phyloP scores from a whole-genome alignment of 2,329 filamentous ascomycete species.

The Lasiodiplodia sp. region DNA sequence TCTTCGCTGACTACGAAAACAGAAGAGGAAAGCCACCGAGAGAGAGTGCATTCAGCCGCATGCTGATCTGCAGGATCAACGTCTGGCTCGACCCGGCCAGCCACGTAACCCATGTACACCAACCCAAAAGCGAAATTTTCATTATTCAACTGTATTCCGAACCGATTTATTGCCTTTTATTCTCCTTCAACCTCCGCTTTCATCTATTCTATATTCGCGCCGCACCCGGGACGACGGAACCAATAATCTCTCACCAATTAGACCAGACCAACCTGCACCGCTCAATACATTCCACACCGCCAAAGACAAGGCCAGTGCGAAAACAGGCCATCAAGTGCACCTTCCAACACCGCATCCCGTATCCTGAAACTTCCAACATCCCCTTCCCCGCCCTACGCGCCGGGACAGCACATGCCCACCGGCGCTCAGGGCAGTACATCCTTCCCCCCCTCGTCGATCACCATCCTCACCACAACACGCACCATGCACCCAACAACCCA shows the following conservation, averaged over 20 bases:
- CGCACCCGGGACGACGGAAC: background rate
- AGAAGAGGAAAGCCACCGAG: background rate
- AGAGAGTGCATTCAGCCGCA: background rate
- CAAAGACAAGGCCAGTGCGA: background rate
- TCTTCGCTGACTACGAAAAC: background rate
- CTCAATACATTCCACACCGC: background rate
- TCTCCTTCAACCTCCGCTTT: background rate
- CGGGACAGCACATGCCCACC: background rate
- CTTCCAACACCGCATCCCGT: background rate
- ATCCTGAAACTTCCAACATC: background rate
- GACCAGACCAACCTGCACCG: background rate
- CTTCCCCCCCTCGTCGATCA: background rate
- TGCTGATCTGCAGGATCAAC: background rate
- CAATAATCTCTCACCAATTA: background rate
- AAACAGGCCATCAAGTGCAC: background rate
- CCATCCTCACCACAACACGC: background rate
- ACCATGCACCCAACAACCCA: background rate
- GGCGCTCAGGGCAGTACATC: background rate
- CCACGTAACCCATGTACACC: background rate
- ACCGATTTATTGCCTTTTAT: background rate
- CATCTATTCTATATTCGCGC: background rate
- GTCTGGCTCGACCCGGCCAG: background rate
- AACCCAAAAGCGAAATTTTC: background rate
- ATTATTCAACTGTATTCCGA: background rate
- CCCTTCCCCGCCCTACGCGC: background rate